These are phyloP conservation scores for Theobroma grandiflorum DNA, from an alignment of 441 rosid species.

Conservation along the genomic window DNA sequence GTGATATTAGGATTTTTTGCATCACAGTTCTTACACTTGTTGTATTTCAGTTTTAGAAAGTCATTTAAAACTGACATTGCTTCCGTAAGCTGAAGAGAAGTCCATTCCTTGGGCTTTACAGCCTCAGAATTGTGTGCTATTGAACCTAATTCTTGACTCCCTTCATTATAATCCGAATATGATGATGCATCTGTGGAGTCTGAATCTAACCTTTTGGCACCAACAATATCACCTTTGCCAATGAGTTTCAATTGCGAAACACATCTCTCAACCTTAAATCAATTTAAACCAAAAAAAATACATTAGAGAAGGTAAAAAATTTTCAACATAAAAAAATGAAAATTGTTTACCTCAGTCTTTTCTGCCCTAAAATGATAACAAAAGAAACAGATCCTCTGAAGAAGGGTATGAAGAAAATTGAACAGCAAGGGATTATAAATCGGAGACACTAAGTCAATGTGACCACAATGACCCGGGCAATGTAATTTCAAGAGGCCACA, in stretches of 20 bases:
- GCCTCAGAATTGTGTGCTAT: slow-evolving; percentile 37
- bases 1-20: slow-evolving; percentile 53
- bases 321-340: slow-evolving; percentile 19
- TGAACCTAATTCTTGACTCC: slow-evolving; percentile 51
- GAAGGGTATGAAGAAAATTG: slow-evolving; percentile 59
- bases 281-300: slow-evolving; percentile 25
- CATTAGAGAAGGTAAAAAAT: slow-evolving; percentile 13
- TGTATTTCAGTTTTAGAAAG: slow-evolving; percentile 56
- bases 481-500: slow-evolving; percentile 65
- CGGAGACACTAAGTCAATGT: slow-evolving; percentile 76
- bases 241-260: slow-evolving; percentile 79
- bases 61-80: slow-evolving; percentile 63
- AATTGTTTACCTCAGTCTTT: slow-evolving; percentile 50
- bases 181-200: slow-evolving; percentile 37
- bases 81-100: slow-evolving; percentile 87
- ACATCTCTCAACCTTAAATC: slow-evolving; percentile 64
- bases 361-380: slow-evolving; percentile 67
- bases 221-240: slow-evolving; percentile 77
- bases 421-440: slow-evolving; percentile 89
- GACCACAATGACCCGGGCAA: slow-evolving; percentile 99
- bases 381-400: slow-evolving; percentile 73
- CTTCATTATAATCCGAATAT: slow-evolving; percentile 48
- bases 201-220: slow-evolving; percentile 67
- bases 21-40: slow-evolving; percentile 59
- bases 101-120: slow-evolving; percentile 63